Percentiles rank a stretch among this genome's conserved stretches.
Evolutionary conservation across 495 filamentous ascomycete species (phyloP).

Genomic region (Hypoxylon fuscum): DNA sequence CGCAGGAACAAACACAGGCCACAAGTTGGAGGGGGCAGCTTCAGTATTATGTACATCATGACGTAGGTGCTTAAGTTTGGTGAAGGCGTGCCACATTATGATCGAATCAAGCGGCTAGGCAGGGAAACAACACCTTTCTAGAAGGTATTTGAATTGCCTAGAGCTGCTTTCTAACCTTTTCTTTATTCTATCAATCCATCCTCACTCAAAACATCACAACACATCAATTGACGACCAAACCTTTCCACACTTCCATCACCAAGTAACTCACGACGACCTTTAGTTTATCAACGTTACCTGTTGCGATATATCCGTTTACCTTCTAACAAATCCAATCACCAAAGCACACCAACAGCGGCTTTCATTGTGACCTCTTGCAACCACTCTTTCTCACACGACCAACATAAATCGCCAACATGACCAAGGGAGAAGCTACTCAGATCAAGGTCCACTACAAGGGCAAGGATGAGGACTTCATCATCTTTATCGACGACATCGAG

Average conservation of each 20-base stretch:
- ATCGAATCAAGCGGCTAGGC: constrained; percentile 41
- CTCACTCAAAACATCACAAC: constrained; percentile 9
- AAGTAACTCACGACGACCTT: too few species aligned
- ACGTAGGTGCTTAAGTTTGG: constrained; percentile 36
- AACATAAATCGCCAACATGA: constrained; percentile 63
- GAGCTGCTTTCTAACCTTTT: constrained; percentile 5
- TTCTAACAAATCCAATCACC: neutral
- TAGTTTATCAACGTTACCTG: too few species aligned
- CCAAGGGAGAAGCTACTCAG: constrained; percentile 77
- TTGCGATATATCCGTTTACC: constrained; percentile 5
- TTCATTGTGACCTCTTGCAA: too few species aligned
- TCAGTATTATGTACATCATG: constrained; percentile 34
- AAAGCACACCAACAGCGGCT: neutral
- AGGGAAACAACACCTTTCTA: constrained; percentile 35
- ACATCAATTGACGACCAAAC: constrained; percentile 9
- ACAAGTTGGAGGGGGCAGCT: constrained; percentile 20
- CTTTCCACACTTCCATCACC: too few species aligned
- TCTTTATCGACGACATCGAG: constrained; percentile 82
- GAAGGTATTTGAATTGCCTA: constrained; percentile 41
- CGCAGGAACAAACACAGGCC: constrained; percentile 35
- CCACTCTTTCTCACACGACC: constrained; percentile 28
- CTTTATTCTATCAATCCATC: constrained; percentile 14
- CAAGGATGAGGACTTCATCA: constrained; percentile 84
- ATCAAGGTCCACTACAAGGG: constrained; percentile 93
- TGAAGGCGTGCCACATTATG: constrained; percentile 39